These are phyloP conservation scores for Blastobotrys malaysiensis DNA, from an alignment of 1,139 yeast genomes.

Conservation along the genomic window DNA sequence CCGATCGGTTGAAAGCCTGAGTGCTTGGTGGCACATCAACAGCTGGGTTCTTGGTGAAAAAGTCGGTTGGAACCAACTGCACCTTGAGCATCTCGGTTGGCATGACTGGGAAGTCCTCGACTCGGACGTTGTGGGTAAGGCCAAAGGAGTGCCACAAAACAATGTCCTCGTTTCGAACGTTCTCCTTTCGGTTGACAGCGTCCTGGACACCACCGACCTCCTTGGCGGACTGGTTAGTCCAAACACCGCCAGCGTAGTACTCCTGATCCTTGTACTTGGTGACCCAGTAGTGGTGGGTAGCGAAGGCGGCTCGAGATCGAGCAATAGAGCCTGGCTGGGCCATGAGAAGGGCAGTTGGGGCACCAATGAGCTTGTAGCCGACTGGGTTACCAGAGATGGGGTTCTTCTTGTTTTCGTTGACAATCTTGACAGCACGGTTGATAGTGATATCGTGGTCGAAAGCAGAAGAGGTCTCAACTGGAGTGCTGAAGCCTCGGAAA, in stretches of 20 bases:
- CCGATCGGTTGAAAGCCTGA: conserved; percentile 70
- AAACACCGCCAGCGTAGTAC: conserved; percentile 71
- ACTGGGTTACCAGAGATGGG: conserved; percentile 74
- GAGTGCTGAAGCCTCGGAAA: conserved; percentile 57
- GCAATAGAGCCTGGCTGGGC: conserved; percentile 62
- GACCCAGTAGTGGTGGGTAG: conserved; percentile 73
- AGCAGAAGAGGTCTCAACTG: conserved; percentile 65
- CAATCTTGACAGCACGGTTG: conserved; percentile 69
- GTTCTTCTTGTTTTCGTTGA: conserved; percentile 69
- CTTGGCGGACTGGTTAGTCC: conserved; percentile 64
- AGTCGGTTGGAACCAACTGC: conserved; percentile 66
- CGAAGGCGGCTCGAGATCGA: conserved; percentile 62
- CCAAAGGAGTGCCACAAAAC: conserved; percentile 88
- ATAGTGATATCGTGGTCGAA: conserved; percentile 73
- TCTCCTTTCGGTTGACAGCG: conserved; percentile 59
- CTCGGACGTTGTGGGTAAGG: conserved; percentile 80
- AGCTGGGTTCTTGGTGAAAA: conserved; percentile 79
- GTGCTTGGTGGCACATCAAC: conserved; percentile 73
- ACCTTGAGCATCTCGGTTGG: conserved; percentile 74
- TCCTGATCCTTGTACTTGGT: conserved; percentile 66
- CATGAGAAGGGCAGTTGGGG: conserved; percentile 69
- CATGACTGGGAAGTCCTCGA: conserved; percentile 93
- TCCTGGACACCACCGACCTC: conserved; percentile 63
- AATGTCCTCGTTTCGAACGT: conserved; percentile 72
- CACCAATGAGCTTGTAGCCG: conserved; percentile 74